These are phyloP conservation scores for Myrica gale DNA, from an alignment of 306 rosid genomes.

Conservation along the genomic window DNA sequence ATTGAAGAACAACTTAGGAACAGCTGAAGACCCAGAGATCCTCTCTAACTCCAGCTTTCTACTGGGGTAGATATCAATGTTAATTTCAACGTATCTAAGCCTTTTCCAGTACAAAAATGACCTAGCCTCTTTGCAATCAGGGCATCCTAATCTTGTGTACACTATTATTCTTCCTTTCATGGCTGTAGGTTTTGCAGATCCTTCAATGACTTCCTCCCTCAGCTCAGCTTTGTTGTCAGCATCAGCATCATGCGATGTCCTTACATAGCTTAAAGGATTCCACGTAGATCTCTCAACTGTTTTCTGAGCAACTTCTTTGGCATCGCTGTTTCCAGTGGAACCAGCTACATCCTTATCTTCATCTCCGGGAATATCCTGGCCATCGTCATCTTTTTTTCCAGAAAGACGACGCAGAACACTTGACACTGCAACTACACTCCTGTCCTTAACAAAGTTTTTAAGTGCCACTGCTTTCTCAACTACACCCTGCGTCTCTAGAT, in stretches of 20 bases:
- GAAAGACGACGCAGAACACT: conserved; percentile 72
- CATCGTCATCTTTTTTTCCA: conserved; percentile 51
- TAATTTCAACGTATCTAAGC: conserved; percentile 76
- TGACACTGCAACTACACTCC: conserved; percentile 65
- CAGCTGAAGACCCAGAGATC: conserved; percentile 63
- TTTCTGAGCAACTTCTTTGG: conserved; percentile 50
- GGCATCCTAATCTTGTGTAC: conserved; percentile 75
- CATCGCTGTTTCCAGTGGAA: conserved; percentile 39
- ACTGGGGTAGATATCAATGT: conserved; percentile 68
- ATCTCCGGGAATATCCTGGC: conserved; percentile 28
- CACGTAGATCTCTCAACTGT: conserved; percentile 50
- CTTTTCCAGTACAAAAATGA: conserved; percentile 56
- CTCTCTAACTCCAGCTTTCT: conserved; percentile 77
- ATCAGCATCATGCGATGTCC: conserved; percentile 45
- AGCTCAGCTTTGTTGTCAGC: conserved; percentile 40
- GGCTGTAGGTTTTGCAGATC: conserved; percentile 30
- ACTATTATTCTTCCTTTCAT: conserved; percentile 77
- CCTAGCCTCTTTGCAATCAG: conserved; percentile 68
- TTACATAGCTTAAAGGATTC: conserved; percentile 72
- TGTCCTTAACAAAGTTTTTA: conserved; percentile 70
- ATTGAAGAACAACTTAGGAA: conserved; percentile 83
- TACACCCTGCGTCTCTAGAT: conserved; percentile 58
- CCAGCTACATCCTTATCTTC: conserved; percentile 42
- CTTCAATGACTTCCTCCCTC: conserved; percentile 36
- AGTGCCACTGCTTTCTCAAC: conserved; percentile 76